phyloP scores from a whole-genome alignment of 805 yeast species.

The Suhomyces emberorum region DNA sequence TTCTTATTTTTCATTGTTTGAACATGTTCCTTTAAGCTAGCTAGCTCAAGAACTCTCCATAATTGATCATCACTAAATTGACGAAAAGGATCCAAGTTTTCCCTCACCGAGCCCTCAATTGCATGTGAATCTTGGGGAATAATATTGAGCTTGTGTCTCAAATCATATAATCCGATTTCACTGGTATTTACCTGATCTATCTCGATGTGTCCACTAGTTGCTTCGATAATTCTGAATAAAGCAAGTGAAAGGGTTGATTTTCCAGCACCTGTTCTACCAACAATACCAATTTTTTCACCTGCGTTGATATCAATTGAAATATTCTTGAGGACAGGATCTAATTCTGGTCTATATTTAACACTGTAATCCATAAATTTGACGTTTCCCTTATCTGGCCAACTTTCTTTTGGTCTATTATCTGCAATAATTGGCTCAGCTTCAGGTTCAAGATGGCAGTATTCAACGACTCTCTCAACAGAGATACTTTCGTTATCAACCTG shows the following conservation, averaged over 20 bases:
- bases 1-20: constrained; percentile 18
- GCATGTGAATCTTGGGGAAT: constrained; percentile 29
- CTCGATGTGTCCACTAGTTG: constrained; percentile 22
- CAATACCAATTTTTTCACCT: constrained; percentile 27
- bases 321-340: constrained; percentile 25
- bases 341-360: constrained; percentile 22
- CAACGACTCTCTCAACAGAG: constrained; percentile 36
- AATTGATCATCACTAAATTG: constrained; percentile 20
- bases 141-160: constrained; percentile 25
- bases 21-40: constrained; percentile 24
- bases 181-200: constrained; percentile 23
- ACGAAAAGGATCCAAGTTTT: constrained; percentile 26
- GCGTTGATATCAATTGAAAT: constrained; percentile 21
- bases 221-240: constrained; percentile 26
- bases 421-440: constrained; percentile 15
- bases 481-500: constrained; percentile 33
- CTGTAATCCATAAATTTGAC: constrained; percentile 22
- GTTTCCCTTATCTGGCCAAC: constrained; percentile 23
- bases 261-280: constrained; percentile 32
- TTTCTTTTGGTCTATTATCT: constrained; percentile 9
- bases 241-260: constrained; percentile 28
- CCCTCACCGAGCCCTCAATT: constrained; percentile 23
- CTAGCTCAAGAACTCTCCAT: constrained; percentile 24
- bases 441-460: constrained; percentile 29
- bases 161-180: constrained; percentile 23